These are phyloP conservation scores for Rhododendron simsii DNA, from an alignment of 148 eudicot genomes.

Conservation along the genomic window DNA sequence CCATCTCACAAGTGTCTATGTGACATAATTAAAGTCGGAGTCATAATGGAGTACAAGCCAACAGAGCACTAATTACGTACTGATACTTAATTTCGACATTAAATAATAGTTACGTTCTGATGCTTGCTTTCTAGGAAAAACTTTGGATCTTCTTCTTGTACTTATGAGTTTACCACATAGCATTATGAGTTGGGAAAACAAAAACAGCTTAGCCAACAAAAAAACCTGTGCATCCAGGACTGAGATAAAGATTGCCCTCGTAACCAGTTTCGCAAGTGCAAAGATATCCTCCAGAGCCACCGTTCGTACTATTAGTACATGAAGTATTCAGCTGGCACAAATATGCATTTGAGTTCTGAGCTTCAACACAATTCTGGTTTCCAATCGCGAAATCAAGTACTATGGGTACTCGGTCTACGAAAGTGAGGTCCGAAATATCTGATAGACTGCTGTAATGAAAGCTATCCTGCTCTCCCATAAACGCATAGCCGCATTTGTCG, in stretches of 20 bases:
- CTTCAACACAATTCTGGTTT: slow-evolving; percentile 23
- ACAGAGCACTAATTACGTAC: too few relatives aligned
- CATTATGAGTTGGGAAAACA: neutral
- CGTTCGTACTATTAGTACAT: slow-evolving; percentile 9
- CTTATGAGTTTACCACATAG: neutral
- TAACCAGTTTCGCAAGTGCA: slow-evolving; percentile 27
- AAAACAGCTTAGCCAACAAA: neutral
- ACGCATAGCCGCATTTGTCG: slow-evolving; percentile 16
- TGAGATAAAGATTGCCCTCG: slow-evolving; percentile 23
- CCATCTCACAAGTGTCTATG: neutral
- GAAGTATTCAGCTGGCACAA: slow-evolving; percentile 19
- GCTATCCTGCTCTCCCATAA: slow-evolving; percentile 6
- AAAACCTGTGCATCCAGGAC: slow-evolving; percentile 19
- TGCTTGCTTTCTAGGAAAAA: too few relatives aligned
- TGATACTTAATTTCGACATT: too few relatives aligned
- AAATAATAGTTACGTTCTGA: too few relatives aligned
- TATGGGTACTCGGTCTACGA: slow-evolving; percentile 22
- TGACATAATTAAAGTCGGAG: neutral
- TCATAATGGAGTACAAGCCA: neutral
- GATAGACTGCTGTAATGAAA: slow-evolving; percentile 4
- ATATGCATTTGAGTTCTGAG: neutral
- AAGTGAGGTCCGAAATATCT: slow-evolving; percentile 8
- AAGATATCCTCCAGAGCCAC: slow-evolving; percentile 19
- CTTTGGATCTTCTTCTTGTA: neutral
- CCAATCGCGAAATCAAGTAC: slow-evolving; percentile 36